Base-by-base conservation (phyloP, 2,329 filamentous ascomycete species). In the Fulvia fulva region DNA sequence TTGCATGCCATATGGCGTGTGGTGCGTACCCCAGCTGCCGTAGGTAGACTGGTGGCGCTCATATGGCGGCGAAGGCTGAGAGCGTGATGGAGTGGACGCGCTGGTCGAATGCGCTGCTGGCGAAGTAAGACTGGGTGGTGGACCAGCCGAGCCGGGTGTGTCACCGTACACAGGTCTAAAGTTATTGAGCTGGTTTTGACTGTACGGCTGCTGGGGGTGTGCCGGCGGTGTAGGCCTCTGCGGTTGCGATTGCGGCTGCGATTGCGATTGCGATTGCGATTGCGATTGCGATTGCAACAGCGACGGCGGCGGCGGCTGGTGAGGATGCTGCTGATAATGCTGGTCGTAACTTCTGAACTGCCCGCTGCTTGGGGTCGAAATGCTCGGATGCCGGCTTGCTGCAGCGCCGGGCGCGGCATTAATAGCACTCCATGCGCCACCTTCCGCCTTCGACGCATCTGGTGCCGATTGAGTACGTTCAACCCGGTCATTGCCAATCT, bases 341-440 rank as follows among this genome's bases (percentile, higher is more conserved):
- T 68, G 55, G 16, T 70, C 68, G 45, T 70, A 70, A 55, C 62
- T 68, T 34, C 68, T 55, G 59, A 70, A 70, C 8, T 61, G 61
- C 21, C 62, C 66, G 44, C 62, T 70, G 23, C 53, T 64, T 3
- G 63, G 61, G 12, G 57, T 62, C 4, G 67, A 60, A 14, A 63
- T 63, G 61, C 56, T 65, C 14, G 59, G 60, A 25, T 60, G 65
- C 28, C 63, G 65, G 52, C 57, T 66, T 28, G 45, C 51, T n/a
- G 61, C 52, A 30, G 70, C 67, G 12, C 69, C 69, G 19, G 60
- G 64, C 44, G 49, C 60, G 58, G 68, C 53, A 45, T 76, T 76
- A 65, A 76, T 75, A 12, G 74, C 73, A 51, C 73, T 75, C 74
- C 74, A 76, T 2, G 71, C 65, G 30, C 74, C 73, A 45, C 70